Conservation (phyloP, 2,329 filamentous ascomycete genomes). For the Truncatella angustata region DNA sequence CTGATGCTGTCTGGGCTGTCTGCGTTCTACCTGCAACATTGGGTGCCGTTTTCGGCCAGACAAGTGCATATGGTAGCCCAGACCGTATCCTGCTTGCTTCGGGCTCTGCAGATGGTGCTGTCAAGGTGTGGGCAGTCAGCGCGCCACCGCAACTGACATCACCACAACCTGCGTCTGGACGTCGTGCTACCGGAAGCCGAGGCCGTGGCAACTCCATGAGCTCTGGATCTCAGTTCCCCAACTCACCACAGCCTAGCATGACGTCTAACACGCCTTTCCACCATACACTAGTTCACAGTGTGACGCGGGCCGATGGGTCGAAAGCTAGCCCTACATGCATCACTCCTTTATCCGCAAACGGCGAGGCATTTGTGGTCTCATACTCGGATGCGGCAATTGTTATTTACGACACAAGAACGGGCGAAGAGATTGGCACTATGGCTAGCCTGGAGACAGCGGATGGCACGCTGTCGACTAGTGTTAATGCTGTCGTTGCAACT, state of each 20-base stretch:
- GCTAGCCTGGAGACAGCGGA: conserved; percentile 93
- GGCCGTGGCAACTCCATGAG: conserved; percentile 90
- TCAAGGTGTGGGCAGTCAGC: conserved; percentile 93
- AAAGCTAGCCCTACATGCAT: conserved; percentile 86
- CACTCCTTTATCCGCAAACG: conserved; percentile 76
- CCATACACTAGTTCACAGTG: conserved; percentile 84
- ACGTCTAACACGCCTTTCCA: conserved; percentile 85
- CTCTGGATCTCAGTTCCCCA: conserved; percentile 88
- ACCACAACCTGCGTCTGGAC: conserved; percentile 62
- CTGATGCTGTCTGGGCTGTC: conserved; percentile 92
- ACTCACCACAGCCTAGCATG: conserved; percentile 82
- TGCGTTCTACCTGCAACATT: conserved; percentile 86
- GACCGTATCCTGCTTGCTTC: conserved; percentile 90
- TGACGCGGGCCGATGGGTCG: conserved; percentile 64
- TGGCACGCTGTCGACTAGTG: conserved; percentile 71
- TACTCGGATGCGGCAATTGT: conserved; percentile 88
- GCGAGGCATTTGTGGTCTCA: conserved; percentile 88
- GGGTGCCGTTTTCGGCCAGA: conserved; percentile 75
- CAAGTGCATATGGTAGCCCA: conserved; percentile 71
- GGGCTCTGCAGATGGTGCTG: conserved; percentile 84
- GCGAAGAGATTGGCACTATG: conserved; percentile 91
- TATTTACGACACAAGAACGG: conserved; percentile 88
- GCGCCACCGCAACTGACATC: conserved; percentile 83
- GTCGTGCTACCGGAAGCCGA: conserved; percentile 53
- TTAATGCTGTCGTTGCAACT: conserved; percentile 89